Percentiles rank a stretch among this genome's conserved stretches.
These are phyloP conservation scores for Candida palmyrensis DNA, from an alignment of 805 yeast species.

Conservation along the genomic window DNA sequence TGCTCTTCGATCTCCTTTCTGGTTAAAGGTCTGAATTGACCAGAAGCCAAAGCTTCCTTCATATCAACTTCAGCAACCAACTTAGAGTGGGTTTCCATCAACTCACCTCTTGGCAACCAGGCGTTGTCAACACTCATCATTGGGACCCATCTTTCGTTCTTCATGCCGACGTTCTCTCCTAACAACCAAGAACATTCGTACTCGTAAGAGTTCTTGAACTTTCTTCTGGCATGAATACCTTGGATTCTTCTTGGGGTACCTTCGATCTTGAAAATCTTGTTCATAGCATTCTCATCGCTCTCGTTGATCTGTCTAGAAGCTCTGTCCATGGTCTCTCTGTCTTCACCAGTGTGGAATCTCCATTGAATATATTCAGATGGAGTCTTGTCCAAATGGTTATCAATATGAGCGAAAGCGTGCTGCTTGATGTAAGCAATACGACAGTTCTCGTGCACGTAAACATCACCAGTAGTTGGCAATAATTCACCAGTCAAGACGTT, in stretches of 20 bases:
- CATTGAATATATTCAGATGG: slow-evolving; percentile 99
- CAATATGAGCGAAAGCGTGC: slow-evolving; percentile 99
- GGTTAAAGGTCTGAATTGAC: slow-evolving; percentile 99
- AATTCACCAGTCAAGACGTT: slow-evolving; percentile 99
- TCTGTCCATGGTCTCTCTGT: slow-evolving; percentile 99
- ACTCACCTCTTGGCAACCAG: slow-evolving; percentile 97
- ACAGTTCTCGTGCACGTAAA: slow-evolving; percentile 98
- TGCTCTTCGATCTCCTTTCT: slow-evolving; percentile 99
- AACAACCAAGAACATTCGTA: slow-evolving; percentile 96
- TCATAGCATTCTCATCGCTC: slow-evolving; percentile 96
- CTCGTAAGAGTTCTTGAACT: slow-evolving; percentile 99
- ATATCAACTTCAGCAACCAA: slow-evolving; percentile 99
- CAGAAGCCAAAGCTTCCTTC: slow-evolving; percentile 99
- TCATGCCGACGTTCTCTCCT: slow-evolving; percentile 99
- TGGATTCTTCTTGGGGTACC: slow-evolving; percentile 97
- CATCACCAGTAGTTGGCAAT: slow-evolving; percentile 97
- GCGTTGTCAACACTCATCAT: slow-evolving; percentile 99
- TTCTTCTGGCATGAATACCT: slow-evolving; percentile 94
- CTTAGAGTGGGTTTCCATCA: slow-evolving; percentile 92
- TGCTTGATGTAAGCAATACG: slow-evolving; percentile 99
- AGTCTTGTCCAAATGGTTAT: slow-evolving; percentile 97
- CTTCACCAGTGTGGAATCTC: slow-evolving; percentile 99
- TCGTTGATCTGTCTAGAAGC: slow-evolving; percentile 98
- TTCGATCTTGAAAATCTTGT: slow-evolving; percentile 98
- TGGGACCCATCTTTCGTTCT: slow-evolving; percentile 98